Evolutionary conservation across 257 asterid genomes (phyloP).

Genomic region (Nicotiana benthamiana): DNA sequence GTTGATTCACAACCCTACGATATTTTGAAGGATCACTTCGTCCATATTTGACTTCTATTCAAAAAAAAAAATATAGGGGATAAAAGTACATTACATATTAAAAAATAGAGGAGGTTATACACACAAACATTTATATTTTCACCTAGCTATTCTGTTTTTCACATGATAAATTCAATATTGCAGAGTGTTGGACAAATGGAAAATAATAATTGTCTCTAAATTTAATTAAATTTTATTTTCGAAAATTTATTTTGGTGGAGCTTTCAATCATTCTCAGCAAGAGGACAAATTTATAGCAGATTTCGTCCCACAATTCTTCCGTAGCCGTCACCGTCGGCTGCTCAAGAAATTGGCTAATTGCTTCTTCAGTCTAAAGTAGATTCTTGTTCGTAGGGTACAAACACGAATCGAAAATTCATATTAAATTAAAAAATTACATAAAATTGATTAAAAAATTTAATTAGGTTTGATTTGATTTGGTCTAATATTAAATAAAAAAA

Average conservation of each 20-base stretch:
- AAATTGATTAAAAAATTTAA: too few species aligned
- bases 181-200: background rate
- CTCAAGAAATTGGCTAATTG: background rate
- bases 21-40: background rate
- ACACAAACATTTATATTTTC: background rate
- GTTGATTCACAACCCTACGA: too few species aligned
- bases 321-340: background rate
- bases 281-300: background rate
- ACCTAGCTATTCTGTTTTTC: too few species aligned
- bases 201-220: background rate
- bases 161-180: background rate
- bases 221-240: background rate
- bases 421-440: too few species aligned
- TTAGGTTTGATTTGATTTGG: too few species aligned
- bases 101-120: background rate
- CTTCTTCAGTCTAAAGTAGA: background rate
- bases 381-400: too few species aligned
- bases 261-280: background rate
- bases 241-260: background rate
- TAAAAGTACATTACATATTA: background rate
- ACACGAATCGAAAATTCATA: too few species aligned
- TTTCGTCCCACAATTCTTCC: background rate
- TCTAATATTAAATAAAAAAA: too few species aligned
- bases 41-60: background rate
- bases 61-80: background rate